These are phyloP conservation scores for Vanderwaltozyma yarrowii DNA, from an alignment of 805 yeast species.

Conservation along the genomic window DNA sequence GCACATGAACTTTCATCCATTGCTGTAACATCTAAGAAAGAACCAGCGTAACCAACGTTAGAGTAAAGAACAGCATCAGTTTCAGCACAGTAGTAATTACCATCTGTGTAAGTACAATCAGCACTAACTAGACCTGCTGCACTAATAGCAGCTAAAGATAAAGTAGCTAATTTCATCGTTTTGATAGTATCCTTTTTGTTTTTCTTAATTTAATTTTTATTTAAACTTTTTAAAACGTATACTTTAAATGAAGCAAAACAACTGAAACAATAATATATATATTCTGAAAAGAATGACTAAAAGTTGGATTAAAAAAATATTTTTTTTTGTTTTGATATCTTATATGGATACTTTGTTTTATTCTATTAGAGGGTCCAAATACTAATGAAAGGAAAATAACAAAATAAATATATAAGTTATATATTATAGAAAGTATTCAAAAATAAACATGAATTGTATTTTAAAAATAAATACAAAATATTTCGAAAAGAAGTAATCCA, in stretches of 20 bases:
- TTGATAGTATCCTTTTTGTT: not conserved
- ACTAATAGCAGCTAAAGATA: conserved; percentile 9
- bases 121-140: conserved; percentile 26
- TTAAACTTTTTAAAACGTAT: not conserved
- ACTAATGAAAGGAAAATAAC: not conserved
- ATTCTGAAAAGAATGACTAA: conserved; percentile 19
- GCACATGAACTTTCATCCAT: conserved; percentile 66
- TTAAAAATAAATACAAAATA: too few species aligned
- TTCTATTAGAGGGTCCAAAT: too few species aligned
- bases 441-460: too few species aligned
- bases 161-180: conserved; percentile 3
- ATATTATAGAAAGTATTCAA: too few species aligned
- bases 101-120: conserved; percentile 39
- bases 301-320: conserved; percentile 14
- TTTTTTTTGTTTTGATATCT: not conserved
- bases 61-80: conserved; percentile 57
- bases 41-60: conserved; percentile 76
- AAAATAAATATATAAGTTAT: not conserved
- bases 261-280: not conserved
- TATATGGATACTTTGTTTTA: too few species aligned
- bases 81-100: conserved; percentile 76
- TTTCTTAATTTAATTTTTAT: not conserved
- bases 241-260: not conserved
- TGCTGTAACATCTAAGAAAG: conserved; percentile 66
- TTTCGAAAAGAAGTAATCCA: too few species aligned